Base-by-base conservation (phyloP, 108 stramenopile genomes). In the Nitzschia sp. region DNA sequence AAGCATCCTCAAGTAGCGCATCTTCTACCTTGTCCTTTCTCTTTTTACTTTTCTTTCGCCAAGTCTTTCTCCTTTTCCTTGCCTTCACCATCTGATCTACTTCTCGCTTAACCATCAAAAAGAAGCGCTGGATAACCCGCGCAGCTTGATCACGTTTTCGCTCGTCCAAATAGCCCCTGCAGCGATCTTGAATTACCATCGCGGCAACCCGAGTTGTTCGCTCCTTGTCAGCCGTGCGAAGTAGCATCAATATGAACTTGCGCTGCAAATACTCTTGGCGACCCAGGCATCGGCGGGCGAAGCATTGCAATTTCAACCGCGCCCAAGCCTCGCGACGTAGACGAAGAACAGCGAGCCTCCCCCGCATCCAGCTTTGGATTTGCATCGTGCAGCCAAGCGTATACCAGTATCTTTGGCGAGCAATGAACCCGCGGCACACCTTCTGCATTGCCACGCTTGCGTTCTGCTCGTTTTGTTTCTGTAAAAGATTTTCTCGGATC, bases 61-160 rank as follows among this genome's bases (percentile, higher is more conserved):
- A 58, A 32, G 61, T 79, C 56, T 79, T 86, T 23, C 77, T 66
- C 27, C 73, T 63, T 58, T 85, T 82, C 66, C 69, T 45, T 54
- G 69, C 72, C 71, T 63, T 47, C 0, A 92, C 75, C 72, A 86
- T 78, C 27, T 79, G 76, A 27, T 92, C 86, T 17, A 86, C 86
- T 58, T 88, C 86, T 25, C 58, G 60, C 71, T 81, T 83, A 15
- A 89, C 86, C 69, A 59, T 61, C 50, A 83, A 67, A 62, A 89
- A 92, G 53, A 92, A 92, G 3, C 85, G 72, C 53, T 89, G 85
- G 44, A 92, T 86, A 0, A 79, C 61, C 31, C 71, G 41, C 9
- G 88, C 91, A 48, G 88, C 91, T 58, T 62, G 25, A 31, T 73
- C 53, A 35, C 54, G 54, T 34, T 73, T 77, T 38, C 15, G 27